phyloP scores from a whole-genome alignment of 163 green algal species.

The Scenedesmus sp. region DNA sequence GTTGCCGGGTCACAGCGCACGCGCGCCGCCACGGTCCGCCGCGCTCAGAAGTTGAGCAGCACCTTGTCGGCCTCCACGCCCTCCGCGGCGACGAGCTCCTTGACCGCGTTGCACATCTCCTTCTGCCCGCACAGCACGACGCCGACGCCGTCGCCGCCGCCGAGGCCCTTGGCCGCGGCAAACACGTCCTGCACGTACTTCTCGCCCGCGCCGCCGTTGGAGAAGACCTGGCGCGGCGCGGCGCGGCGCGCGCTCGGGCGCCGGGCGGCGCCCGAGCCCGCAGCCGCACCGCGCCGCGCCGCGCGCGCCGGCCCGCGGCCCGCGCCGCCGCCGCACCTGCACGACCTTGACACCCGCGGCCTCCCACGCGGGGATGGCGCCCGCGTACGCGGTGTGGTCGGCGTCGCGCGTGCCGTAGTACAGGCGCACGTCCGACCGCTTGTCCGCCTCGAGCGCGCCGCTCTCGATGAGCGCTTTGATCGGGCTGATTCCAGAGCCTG shows the following conservation, averaged over 20 bases:
- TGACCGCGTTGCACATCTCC: conserved; percentile 85
- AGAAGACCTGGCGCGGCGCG: conserved; percentile 44
- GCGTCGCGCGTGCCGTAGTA: conserved; percentile 81
- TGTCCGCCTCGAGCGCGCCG: conserved; percentile 62
- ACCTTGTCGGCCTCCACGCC: conserved; percentile 76
- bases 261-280: not conserved
- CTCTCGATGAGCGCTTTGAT: conserved; percentile 88
- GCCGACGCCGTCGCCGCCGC: conserved; percentile 49
- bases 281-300: too few species aligned
- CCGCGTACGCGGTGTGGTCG: conserved; percentile 55
- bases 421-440: conserved; percentile 69
- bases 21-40: too few species aligned
- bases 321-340: conserved; percentile 37
- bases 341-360: conserved; percentile 62
- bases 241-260: too few species aligned
- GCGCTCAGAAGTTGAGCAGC: conserved; percentile 86
- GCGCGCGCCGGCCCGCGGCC: too few species aligned
- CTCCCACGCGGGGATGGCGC: conserved; percentile 60
- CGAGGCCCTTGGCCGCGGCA: conserved; percentile 35
- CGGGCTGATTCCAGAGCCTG: conserved; percentile 76
- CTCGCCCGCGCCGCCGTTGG: conserved; percentile 30
- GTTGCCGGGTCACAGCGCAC: too few species aligned
- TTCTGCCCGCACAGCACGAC: conserved; percentile 91
- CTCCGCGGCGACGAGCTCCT: conserved; percentile 59
- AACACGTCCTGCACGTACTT: conserved; percentile 72